These are phyloP conservation scores for Podila epicladia DNA, from an alignment of 192 early-diverging fungal genomes.

Conservation along the genomic window DNA sequence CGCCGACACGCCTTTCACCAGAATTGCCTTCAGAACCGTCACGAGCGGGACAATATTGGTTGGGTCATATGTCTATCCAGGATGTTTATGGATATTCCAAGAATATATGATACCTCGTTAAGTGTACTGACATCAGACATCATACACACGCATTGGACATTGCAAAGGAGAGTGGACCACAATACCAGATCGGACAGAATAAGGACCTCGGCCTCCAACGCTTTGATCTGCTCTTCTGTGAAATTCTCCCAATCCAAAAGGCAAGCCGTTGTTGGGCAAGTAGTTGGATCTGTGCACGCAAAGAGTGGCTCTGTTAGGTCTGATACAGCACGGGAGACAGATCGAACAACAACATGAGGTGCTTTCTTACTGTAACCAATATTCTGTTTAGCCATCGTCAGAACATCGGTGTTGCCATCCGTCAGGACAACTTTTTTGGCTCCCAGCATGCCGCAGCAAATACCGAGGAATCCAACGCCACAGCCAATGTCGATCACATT, in stretches of 20 bases:
- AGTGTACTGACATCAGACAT: not conserved
- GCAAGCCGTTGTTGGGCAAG: conserved; percentile 23
- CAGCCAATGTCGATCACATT: conserved; percentile 48
- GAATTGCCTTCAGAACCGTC: conserved; percentile 29
- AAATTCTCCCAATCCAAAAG: conserved; percentile 49
- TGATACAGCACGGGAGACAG: not conserved
- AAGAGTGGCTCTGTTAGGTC: not conserved
- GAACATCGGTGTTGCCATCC: conserved; percentile 38
- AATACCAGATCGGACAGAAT: conserved; percentile 49
- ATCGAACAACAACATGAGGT: not conserved
- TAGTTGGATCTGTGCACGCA: conserved; percentile 5
- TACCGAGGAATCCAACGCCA: conserved; percentile 44
- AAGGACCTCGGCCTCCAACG: conserved; percentile 30
- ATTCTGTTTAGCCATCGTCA: conserved; percentile 31
- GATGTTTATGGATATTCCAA: not conserved
- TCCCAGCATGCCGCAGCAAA: conserved; percentile 27
- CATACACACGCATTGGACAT: not conserved
- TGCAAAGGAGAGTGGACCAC: not conserved
- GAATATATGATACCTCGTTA: not conserved
- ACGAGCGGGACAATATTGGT: conserved; percentile 42
- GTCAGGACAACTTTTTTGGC: conserved; percentile 41
- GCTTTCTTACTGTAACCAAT: conserved; percentile 35
- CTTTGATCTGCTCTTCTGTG: conserved; percentile 37
- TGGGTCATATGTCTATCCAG: conserved; percentile 39
- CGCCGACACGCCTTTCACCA: conserved; percentile 33